Evolutionary conservation across 2,329 filamentous ascomycete species (phyloP).

Genomic region (Phialophora chinensis): DNA sequence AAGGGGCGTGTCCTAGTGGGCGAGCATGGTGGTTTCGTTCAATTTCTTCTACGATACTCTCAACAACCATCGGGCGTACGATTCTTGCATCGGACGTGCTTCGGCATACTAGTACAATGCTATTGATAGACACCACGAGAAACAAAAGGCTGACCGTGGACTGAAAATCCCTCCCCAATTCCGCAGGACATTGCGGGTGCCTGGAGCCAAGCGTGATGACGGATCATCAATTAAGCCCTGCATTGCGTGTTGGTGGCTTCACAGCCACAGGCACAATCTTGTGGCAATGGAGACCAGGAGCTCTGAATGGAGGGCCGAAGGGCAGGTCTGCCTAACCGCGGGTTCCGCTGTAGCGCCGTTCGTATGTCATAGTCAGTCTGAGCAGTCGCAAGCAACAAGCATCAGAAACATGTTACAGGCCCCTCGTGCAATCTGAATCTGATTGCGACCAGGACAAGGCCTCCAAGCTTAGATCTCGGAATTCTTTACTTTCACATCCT

Average conservation of each 20-base stretch:
- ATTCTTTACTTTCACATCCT: slow-evolving; percentile 4
- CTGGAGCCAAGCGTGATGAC: slow-evolving; percentile 20
- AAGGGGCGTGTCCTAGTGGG: neutral
- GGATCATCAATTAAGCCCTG: slow-evolving; percentile 13
- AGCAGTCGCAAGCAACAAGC: slow-evolving; percentile 3
- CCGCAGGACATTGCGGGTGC: neutral
- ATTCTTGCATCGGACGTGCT: neutral
- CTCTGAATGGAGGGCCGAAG: neutral
- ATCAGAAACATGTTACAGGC: slow-evolving; percentile 10
- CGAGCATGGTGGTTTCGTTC: neutral
- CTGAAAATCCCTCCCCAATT: slow-evolving; percentile 2
- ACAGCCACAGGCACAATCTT: slow-evolving; percentile 22
- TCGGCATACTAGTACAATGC: neutral
- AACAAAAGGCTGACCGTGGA: neutral
- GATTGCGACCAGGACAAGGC: slow-evolving; percentile 21
- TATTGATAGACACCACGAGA: slow-evolving; percentile 3
- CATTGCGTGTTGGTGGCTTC: slow-evolving; percentile 26
- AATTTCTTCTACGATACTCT: neutral
- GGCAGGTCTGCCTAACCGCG: slow-evolving; percentile 17
- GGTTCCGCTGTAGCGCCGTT: slow-evolving; percentile 22
- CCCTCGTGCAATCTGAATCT: slow-evolving; percentile 19
- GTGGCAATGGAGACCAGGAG: slow-evolving; percentile 11
- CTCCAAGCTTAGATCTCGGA: slow-evolving; percentile 14
- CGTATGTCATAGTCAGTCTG: slow-evolving; percentile 25
- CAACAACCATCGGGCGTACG: neutral